Base-by-base conservation (phyloP, 2,329 filamentous ascomycete genomes). In the Intubia oerlemansii region DNA sequence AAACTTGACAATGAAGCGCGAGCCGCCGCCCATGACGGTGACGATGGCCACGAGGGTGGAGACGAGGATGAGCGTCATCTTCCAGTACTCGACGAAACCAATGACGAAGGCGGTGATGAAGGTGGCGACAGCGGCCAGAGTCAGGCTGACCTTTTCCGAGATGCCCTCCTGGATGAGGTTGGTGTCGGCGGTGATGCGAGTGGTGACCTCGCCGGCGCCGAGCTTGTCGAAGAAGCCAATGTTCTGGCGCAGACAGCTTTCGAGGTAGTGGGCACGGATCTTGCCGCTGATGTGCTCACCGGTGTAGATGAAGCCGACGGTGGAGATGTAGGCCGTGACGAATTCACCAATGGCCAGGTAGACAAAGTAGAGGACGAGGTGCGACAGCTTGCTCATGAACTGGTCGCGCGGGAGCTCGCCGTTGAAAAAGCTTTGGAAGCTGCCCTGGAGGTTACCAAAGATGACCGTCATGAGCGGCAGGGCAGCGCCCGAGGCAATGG, bases 81-180 rank as follows among this genome's bases (percentile, higher is more conserved):
- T 92, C 79, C 85, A 93, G 50, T 77, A 90, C 43, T 79, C 78
- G 49, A 85, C 52, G 46, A 92, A 95, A 3, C 77, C 81, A 38
- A 98, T 85, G 32, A 93, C 57, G 39, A 92, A 92, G 11, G 82
- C 81, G 0, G 84, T 72, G 31, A 91, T 53, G 43, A 95, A 95
- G 7, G 80, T 84, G 2, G 82, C 69, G 4, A 82, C 28, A 10
- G 79, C 78, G 10, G 71, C 68, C 32, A 91, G 46, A 0, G 79
- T 82, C 37, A 92, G 53, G 10, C 69, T 71, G 25, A 91, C 65
- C 54, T 92, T 92, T 49, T 91, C 80, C 0, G 80, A 90, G 25
- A 98, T 81, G 32, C 82, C 85, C 39, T 91, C 84, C 48, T 93
- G 85, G 31, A 95, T 74, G 30, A 91, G 57, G 43, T 92, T 93